Evolutionary conservation across 2,329 filamentous ascomycete species (phyloP).

Genomic region (Colletotrichum sp.): DNA sequence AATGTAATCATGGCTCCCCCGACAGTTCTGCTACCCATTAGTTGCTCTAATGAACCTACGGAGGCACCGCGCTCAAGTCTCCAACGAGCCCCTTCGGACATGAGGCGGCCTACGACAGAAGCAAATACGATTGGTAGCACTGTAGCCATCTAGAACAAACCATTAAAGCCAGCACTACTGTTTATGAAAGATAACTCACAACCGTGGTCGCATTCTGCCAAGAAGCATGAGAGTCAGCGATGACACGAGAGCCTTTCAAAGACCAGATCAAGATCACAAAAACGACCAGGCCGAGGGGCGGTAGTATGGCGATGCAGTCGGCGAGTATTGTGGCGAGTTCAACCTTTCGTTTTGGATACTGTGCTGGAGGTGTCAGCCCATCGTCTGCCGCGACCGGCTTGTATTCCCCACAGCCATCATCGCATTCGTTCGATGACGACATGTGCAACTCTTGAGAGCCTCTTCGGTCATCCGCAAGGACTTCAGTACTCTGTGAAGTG

Average conservation of each 20-base stretch:
- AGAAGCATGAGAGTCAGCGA: background rate
- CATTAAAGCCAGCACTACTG: too few species aligned
- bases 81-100: slow-evolving; percentile 28
- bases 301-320: background rate
- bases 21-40: slow-evolving; percentile 33
- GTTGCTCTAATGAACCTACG: slow-evolving; percentile 29
- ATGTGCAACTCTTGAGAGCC: background rate
- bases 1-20: slow-evolving; percentile 27
- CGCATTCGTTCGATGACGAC: background rate
- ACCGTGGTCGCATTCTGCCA: background rate
- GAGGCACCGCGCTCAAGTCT: slow-evolving; percentile 30
- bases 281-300: background rate
- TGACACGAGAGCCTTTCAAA: background rate
- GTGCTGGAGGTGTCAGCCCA: background rate
- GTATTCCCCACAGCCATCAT: background rate
- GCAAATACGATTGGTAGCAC: slow-evolving; percentile 34
- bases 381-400: background rate
- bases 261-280: background rate
- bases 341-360: background rate
- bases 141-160: slow-evolving; percentile 11
- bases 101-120: slow-evolving; percentile 28
- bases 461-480: background rate
- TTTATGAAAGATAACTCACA: background rate
- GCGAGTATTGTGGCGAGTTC: background rate
- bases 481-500: background rate